Conservation (phyloP, 805 yeast genomes). For the Metschnikowia corniflorae region DNA sequence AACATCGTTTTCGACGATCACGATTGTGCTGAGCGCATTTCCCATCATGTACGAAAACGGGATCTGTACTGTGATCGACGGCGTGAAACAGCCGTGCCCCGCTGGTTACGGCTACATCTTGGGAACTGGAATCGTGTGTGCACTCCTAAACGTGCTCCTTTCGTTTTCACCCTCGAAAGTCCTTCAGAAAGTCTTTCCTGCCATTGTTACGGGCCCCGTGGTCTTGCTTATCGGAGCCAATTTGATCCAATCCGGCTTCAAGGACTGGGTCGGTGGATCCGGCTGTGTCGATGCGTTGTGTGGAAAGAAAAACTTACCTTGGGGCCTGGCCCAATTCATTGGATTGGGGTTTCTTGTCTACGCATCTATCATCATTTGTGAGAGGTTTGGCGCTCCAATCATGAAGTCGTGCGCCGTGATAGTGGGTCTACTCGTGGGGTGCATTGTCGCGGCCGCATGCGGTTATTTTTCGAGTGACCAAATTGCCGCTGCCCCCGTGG, state of each 20-base stretch:
- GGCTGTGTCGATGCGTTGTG: constrained; percentile 44
- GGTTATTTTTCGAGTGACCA: constrained; percentile 64
- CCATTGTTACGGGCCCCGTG: constrained; percentile 91
- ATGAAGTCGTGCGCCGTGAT: constrained; percentile 94
- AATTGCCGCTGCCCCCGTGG: constrained; percentile 73
- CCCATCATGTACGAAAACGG: constrained; percentile 80
- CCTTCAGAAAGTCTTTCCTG: constrained; percentile 77
- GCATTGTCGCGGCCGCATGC: constrained; percentile 89
- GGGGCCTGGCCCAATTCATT: constrained; percentile 85
- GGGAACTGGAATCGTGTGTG: constrained; percentile 78
- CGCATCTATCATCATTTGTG: constrained; percentile 68
- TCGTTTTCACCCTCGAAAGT: constrained; percentile 75
- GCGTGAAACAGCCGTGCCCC: constrained; percentile 73
- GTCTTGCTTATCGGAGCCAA: constrained; percentile 77
- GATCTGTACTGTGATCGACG: constrained; percentile 58
- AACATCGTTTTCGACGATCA: constrained; percentile 83
- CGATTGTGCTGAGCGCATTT: constrained; percentile 70
- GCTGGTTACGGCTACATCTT: constrained; percentile 86
- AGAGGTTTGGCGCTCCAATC: constrained; percentile 89
- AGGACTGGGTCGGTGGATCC: constrained; percentile 87
- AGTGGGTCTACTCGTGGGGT: constrained; percentile 78
- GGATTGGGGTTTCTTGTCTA: constrained; percentile 87
- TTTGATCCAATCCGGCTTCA: constrained; percentile 67
- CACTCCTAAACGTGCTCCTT: constrained; percentile 64
- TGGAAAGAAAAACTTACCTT: constrained; percentile 37